Base-by-base conservation (phyloP, 2,329 filamentous ascomycete species). In the Trichoderma koningiopsis region DNA sequence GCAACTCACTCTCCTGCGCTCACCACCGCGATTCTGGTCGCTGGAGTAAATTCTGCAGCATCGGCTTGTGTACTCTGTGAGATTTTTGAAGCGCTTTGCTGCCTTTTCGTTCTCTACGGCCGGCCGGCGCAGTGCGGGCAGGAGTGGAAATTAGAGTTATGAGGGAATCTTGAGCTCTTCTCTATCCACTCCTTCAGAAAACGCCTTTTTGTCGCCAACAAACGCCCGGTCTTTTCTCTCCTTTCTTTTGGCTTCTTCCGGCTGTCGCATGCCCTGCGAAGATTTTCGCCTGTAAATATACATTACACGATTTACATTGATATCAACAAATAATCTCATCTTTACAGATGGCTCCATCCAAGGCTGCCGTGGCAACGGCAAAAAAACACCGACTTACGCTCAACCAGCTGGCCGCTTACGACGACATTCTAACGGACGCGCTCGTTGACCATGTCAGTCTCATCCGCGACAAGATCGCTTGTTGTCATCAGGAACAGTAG, bases 351-450 rank as follows among this genome's bases (percentile, higher is more conserved):
- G 76, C 82, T 73, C 77, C 80, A 29, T 74, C 78, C 58, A 78
- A 79, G 64, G 73, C 73, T 27, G 71, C 79, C 72, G 65, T 79
- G 52, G 74, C 79, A 22, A 58, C 53, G 40, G 64, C 64, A 14
- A 87, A 91, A 80, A 91, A 87, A 82, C 89, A 91, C 77, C 88
- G 89, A 71, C 85, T 99, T 75, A 97, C 94, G 8, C 85, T 98
- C 74, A 89, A 91, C 71, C 94, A 97, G 84, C 84, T 99, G 76
- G 91, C 94, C 37, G 91, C 91, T 61, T 98, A 98, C 83, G 96
- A 99, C 82, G 96, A 99, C 81, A 90, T 98, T 73, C 85, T 97
- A 72, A 99, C 96, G 8, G 96, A 99, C 86, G 92, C 93, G 74
- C 89, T 99, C 65, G 90, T 99, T 71, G 96, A 99, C 81, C 93